Percentiles rank a stretch among this genome's conserved stretches.
phyloP scores from a whole-genome alignment of 1,139 yeast species.

The Hansenula lynferdii region DNA sequence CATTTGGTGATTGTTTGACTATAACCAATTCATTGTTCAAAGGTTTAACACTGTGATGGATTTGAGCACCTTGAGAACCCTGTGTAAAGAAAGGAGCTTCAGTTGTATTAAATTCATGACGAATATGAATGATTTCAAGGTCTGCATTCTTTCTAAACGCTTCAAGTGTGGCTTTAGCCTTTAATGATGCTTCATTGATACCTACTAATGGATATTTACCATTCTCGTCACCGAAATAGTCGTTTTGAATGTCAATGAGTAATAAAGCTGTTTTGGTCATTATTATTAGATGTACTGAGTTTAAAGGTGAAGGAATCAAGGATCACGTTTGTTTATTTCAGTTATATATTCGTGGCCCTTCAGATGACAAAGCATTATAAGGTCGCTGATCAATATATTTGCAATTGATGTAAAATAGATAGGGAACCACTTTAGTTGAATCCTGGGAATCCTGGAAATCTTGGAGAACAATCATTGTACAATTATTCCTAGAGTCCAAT shows the following conservation, averaged over 20 bases:
- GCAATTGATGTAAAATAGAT: too few species aligned
- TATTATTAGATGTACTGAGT: too few species aligned
- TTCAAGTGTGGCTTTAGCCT: slow-evolving; percentile 8
- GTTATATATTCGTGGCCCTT: too few species aligned
- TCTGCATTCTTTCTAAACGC: slow-evolving; percentile 7
- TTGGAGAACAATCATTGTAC: too few species aligned
- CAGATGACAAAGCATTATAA: too few species aligned
- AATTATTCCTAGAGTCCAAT: too few species aligned
- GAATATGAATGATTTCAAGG: slow-evolving; percentile 10
- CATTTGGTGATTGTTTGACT: slow-evolving; percentile 11
- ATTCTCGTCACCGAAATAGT: slow-evolving; percentile 9
- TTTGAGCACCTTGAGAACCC: slow-evolving; percentile 9
- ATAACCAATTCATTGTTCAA: slow-evolving; percentile 7
- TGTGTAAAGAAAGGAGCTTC: slow-evolving; percentile 7
- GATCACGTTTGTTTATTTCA: too few species aligned
- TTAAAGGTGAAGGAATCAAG: too few species aligned
- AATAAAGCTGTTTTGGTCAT: slow-evolving; percentile 9
- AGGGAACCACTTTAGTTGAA: too few species aligned
- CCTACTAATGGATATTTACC: slow-evolving; percentile 9
- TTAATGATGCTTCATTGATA: slow-evolving; percentile 7
- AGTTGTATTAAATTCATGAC: slow-evolving; percentile 6
- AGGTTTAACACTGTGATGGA: slow-evolving; percentile 8
- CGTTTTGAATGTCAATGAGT: slow-evolving; percentile 17
- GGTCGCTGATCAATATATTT: too few species aligned
- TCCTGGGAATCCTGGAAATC: too few species aligned